These are phyloP conservation scores for Suillus placidus DNA, from an alignment of 768 basidiomycete genomes.

Conservation along the genomic window DNA sequence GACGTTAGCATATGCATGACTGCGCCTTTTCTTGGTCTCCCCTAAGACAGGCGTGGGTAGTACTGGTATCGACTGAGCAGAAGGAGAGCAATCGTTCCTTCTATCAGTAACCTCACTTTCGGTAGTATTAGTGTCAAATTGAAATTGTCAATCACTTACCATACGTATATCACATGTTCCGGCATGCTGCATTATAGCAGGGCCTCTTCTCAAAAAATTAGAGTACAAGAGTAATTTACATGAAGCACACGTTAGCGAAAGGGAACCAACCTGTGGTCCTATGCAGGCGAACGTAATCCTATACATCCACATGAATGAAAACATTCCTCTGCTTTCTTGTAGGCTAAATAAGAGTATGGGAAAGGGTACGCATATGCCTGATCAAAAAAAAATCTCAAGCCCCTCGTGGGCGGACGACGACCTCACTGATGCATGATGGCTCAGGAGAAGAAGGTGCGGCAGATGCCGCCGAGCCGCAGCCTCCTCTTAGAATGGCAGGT, in stretches of 20 bases:
- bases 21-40: background rate
- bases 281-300: background rate
- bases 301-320: slow-evolving; percentile 31
- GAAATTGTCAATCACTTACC: too few species aligned
- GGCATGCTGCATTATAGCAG: background rate
- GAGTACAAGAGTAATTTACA: background rate
- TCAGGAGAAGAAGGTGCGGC: background rate
- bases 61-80: background rate
- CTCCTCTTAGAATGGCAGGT: background rate
- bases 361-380: too few species aligned
- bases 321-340: slow-evolving; percentile 24
- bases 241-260: background rate
- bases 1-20: slow-evolving; percentile 37
- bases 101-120: background rate
- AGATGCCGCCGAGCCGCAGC: background rate
- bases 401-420: too few species aligned
- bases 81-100: background rate
- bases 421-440: too few species aligned
- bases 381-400: too few species aligned
- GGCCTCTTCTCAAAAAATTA: background rate
- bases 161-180: background rate
- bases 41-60: background rate
- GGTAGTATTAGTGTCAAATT: background rate
- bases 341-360: too few species aligned
- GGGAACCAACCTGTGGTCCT: too few species aligned